Evolutionary conservation across 495 filamentous ascomycete species (phyloP).

Genomic region (Xylaria intraflava): DNA sequence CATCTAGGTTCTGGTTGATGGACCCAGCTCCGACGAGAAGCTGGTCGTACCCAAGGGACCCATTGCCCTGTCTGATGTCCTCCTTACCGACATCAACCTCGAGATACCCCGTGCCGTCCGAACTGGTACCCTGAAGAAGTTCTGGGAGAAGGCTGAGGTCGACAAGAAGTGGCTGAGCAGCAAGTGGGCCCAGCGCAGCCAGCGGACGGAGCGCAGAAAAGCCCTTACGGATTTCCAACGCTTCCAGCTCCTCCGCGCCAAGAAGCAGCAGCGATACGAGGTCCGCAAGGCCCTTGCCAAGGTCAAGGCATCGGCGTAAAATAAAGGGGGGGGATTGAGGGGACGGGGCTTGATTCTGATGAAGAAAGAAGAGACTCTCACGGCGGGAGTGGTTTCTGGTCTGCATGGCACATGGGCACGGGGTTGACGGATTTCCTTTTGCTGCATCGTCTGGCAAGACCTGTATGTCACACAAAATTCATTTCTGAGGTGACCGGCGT

Average conservation of each 20-base stretch:
- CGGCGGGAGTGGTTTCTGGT: constrained; percentile 33
- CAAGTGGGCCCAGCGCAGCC: constrained; percentile 84
- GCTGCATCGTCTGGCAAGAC: constrained; percentile 45
- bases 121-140: constrained; percentile 69
- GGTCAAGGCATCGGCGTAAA: constrained; percentile 50
- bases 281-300: constrained; percentile 87
- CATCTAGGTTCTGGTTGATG: constrained; percentile 84
- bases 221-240: constrained; percentile 96
- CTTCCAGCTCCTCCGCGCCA: constrained; percentile 97
- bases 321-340: constrained; percentile 10
- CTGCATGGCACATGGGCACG: constrained; percentile 44
- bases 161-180: constrained; percentile 85
- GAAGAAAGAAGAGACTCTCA: constrained; percentile 19
- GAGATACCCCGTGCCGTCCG: constrained; percentile 81
- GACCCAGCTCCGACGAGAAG: constrained; percentile 69
- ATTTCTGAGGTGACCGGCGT: constrained; percentile 31
- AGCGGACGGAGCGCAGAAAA: constrained; percentile 73
- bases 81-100: constrained; percentile 86
- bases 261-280: constrained; percentile 97
- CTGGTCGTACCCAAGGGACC: constrained; percentile 77
- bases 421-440: constrained; percentile 40
- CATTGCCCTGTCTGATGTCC: constrained; percentile 67
- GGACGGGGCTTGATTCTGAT: constrained; percentile 18
- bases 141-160: constrained; percentile 81
- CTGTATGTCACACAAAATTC: constrained; percentile 43